Base-by-base conservation (phyloP, 352 stramenopile species). In the Hyaloperonospora arabidopsidis region DNA sequence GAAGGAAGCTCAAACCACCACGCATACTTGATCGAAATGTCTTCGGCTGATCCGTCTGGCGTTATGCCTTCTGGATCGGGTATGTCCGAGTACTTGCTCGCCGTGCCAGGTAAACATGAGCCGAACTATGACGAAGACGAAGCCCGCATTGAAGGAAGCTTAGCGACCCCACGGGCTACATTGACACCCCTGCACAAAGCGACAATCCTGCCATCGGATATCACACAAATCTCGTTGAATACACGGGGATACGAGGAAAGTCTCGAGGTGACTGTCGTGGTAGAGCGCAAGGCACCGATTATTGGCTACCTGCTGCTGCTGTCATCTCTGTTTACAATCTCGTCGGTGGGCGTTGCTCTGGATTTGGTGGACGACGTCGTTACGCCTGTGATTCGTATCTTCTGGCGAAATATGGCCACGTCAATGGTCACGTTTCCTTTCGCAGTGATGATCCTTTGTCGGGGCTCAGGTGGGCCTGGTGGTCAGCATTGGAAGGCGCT, bases 21-120 rank as follows among this genome's bases (percentile, higher is more conserved):
- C 18, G 80, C 76, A n/a, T 90, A 88, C 49, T 43, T 90, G 61
- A 87, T 90, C 45, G 80, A 90, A 54, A 87, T 90, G 75, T 84
- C 59, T 32, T 60, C 61, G 8, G 54, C 49, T 5, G 79, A 86
- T 51, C 72, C 76, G 18, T 70, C 65, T 13, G 74, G 64, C 21
- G 61, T 65, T 18, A 53, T 68, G 13, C 65, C 65, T 45, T 70
- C 69, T 39, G 63, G 65, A 14, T 61, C 46, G 7, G 57, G 61
- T 32, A 61, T 67, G 23, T 81, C 70, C 1, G 72, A 87, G 48
- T 90, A 81, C 45, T 83, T 90, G 67, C 50, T 90, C 23, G 80
- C 80, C 23, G 76, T 90, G 14, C 77, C 80, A 4, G 78, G 67
- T 11, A 74, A 70, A 17, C 47, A 67, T n/a, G 61, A 73, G 14